Conservation (phyloP, 306 rosid genomes). For the Castanea mollissima region DNA sequence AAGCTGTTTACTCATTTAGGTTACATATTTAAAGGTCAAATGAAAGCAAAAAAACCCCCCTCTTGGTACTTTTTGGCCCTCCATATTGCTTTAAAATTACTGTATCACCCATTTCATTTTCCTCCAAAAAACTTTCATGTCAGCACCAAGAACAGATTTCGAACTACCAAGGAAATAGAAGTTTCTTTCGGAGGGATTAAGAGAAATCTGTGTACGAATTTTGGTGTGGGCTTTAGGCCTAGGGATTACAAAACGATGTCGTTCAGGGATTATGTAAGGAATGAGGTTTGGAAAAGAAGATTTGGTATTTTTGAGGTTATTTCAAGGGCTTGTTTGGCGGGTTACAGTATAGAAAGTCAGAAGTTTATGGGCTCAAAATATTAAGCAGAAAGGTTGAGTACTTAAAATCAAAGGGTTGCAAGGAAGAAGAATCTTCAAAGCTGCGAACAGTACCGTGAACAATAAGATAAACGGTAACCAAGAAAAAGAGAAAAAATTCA, state of each 20-base stretch:
- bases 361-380: background rate
- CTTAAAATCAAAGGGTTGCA: background rate
- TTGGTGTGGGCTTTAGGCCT: background rate
- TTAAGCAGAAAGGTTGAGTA: background rate
- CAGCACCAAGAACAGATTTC: too few relatives aligned
- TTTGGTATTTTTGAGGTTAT: background rate
- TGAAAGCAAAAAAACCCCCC: too few relatives aligned
- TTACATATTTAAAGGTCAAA: too few relatives aligned
- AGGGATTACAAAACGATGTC: background rate
- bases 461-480: background rate
- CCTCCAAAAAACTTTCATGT: too few relatives aligned
- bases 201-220: too few relatives aligned
- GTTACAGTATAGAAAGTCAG: background rate
- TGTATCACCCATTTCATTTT: too few relatives aligned
- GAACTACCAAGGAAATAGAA: too few relatives aligned
- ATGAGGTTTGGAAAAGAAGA: background rate
- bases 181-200: too few relatives aligned
- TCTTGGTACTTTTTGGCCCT: too few relatives aligned
- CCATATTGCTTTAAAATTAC: too few relatives aligned
- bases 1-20: too few relatives aligned
- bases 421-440: background rate
- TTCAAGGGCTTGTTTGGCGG: background rate
- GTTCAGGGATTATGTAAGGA: background rate
- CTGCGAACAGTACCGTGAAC: background rate
- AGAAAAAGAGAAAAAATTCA: too few relatives aligned